Evolutionary conservation across 2,329 filamentous ascomycete genomes (phyloP), one percentile per base, ranked within the genome.

Genomic region (Aspergillus eucalypticola): DNA sequence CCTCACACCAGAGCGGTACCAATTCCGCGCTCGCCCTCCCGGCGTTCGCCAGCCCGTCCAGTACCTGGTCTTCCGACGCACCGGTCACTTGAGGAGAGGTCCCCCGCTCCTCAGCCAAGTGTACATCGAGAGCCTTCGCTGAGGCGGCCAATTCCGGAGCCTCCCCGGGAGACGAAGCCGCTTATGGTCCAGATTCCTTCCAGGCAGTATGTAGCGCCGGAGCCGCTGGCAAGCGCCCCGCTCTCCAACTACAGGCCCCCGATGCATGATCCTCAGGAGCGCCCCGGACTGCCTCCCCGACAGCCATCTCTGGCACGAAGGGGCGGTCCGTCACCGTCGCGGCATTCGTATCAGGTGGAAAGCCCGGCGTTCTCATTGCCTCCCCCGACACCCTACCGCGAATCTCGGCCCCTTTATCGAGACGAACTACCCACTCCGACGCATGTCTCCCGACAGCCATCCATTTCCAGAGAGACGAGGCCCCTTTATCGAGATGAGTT

Each of bases 201-300:
- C 5, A 60, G 64, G 3, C 66, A 69, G 13, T 59, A 66, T 32
- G 58, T 64, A 8, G 64, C 63, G 8, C 58, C 62, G 8, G 66
- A 69, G 13, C 56, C 68, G 21, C 41, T 68, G 21, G 62, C 67
- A 5, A 66, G 62, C n/a, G 69, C 66, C 11, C 69, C 69, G 79
- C 17, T 79, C 75, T 58, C 79, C 84, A 38, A 35, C 32, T 35
- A 78, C 27, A 67, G 66, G 39, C 44, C 62, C 13, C 63, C 68
- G n/a, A 59, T 66, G 3, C 70, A 66, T 42, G 73, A 76, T 46
- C 68, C 58, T 10, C 74, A 78, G 56, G 76, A 79, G 49, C 83
- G 83, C 29, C 85, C 84, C 2, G 75, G 75, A 8, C 71, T 84
- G 25, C 82, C 82, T 11, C 77, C 78, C 32, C 75, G 81, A 53